Evolutionary conservation across 345 rosid genomes (phyloP).

Genomic region (Lepidium africanum): DNA sequence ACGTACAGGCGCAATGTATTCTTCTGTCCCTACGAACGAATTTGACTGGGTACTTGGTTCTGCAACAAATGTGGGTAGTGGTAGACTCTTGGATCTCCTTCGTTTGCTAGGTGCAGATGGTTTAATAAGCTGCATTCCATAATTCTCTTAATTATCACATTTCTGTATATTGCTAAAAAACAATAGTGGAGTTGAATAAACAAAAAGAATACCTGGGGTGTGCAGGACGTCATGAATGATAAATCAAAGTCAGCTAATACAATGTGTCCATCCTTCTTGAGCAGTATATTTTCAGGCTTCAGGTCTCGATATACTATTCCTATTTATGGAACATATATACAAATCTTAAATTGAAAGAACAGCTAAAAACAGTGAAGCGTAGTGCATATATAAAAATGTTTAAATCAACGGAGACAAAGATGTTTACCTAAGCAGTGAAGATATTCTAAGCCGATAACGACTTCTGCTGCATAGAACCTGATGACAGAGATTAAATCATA

Average conservation of each 20-base stretch:
- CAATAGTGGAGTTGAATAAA: neutral
- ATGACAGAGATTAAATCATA: constrained; percentile 5
- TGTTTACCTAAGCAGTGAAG: constrained; percentile 90
- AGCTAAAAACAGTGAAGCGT: neutral
- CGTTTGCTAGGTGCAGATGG: constrained; percentile 38
- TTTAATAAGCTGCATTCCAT: constrained; percentile 49
- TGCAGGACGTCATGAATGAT: constrained; percentile 69
- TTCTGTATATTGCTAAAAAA: neutral
- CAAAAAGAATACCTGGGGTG: constrained; percentile 52
- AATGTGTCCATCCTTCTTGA: constrained; percentile 78
- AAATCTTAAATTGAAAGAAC: neutral
- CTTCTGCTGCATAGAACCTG: constrained; percentile 97
- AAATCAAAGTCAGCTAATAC: constrained; percentile 88
- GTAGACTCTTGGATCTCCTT: constrained; percentile 71
- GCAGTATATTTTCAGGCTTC: constrained; percentile 92
- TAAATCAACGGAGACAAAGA: neutral
- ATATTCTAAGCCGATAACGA: constrained; percentile 78
- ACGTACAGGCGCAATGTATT: constrained; percentile 93
- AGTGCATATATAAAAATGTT: neutral
- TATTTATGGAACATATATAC: constrained; percentile 24
- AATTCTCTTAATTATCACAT: neutral
- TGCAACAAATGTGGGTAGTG: constrained; percentile 71
- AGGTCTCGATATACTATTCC: constrained; percentile 90
- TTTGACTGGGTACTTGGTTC: constrained; percentile 74
- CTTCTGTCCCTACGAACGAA: constrained; percentile 97